These are phyloP conservation scores for Penicilliopsis zonata DNA, from an alignment of 495 filamentous ascomycete genomes.

Conservation along the genomic window DNA sequence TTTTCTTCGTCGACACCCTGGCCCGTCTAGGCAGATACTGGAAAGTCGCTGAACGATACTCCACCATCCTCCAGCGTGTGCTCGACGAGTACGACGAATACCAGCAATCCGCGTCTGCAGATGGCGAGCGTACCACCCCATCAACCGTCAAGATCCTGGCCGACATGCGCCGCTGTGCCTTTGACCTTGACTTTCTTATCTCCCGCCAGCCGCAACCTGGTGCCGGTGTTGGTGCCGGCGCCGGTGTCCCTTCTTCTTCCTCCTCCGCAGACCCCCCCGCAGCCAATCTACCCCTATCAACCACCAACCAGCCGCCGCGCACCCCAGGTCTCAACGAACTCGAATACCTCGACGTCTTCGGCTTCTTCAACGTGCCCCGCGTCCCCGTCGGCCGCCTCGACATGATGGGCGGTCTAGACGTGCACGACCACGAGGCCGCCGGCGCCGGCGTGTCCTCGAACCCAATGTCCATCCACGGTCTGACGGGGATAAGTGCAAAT, in stretches of 20 bases:
- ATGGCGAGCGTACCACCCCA: slow-evolving; percentile 61
- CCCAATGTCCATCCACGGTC: slow-evolving; percentile 31
- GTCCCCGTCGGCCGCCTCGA: slow-evolving; percentile 36
- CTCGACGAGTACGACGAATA: slow-evolving; percentile 74
- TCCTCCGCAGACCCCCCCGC: slow-evolving; percentile 18
- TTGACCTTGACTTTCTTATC: slow-evolving; percentile 78
- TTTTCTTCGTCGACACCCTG: slow-evolving; percentile 69
- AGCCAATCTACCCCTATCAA: slow-evolving; percentile 12
- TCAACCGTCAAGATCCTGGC: slow-evolving; percentile 75
- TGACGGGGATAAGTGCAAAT: slow-evolving; percentile 14
- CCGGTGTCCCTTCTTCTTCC: too few species aligned
- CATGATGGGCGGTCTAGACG: slow-evolving; percentile 17
- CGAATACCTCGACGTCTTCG: slow-evolving; percentile 87
- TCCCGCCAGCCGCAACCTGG: slow-evolving; percentile 64
- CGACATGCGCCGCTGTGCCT: slow-evolving; percentile 76
- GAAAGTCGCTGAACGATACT: slow-evolving; percentile 75
- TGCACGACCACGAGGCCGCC: slow-evolving; percentile 10
- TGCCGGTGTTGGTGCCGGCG: too few species aligned
- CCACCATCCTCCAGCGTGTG: slow-evolving; percentile 65
- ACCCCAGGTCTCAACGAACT: slow-evolving; percentile 70
- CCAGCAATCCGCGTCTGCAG: slow-evolving; percentile 41
- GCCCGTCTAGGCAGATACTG: slow-evolving; percentile 69
- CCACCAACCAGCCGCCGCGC: slow-evolving; percentile 27
- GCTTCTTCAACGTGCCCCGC: slow-evolving; percentile 82
- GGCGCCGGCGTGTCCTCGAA: slow-evolving; percentile 18